These are phyloP conservation scores for Sugiyamaella pinicola DNA, from an alignment of 1,139 yeast species.

Conservation along the genomic window DNA sequence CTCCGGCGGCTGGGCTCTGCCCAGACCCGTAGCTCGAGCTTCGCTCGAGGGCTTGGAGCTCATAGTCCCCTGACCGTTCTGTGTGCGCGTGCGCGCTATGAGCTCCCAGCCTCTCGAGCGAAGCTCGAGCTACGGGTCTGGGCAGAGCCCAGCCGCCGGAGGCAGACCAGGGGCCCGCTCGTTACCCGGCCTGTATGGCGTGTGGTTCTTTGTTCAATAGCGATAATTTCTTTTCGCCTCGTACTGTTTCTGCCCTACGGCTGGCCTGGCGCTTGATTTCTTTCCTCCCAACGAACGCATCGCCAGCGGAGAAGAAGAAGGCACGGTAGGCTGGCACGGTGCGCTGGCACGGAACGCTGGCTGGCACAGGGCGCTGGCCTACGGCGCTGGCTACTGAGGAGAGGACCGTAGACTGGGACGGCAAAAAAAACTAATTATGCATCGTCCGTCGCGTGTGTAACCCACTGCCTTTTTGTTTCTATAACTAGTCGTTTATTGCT, in stretches of 20 bases:
- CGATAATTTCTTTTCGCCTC: neutral
- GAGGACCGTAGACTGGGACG: neutral
- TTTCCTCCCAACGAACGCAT: neutral
- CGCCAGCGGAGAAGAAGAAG: too few relatives aligned
- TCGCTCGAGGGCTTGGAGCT: too few relatives aligned
- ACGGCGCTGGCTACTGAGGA: neutral
- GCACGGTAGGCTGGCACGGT: too few relatives aligned
- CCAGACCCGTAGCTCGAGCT: too few relatives aligned
- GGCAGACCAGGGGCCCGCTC: too few relatives aligned
- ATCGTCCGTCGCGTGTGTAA: neutral
- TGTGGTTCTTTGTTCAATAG: neutral
- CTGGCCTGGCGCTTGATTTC: neutral
- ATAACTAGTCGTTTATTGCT: slow-evolving; percentile 12
- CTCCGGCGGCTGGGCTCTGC: slow-evolving; percentile 14
- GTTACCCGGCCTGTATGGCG: neutral
- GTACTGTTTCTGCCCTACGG: neutral
- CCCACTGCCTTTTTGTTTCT: slow-evolving; percentile 1
- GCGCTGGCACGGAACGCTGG: too few relatives aligned
- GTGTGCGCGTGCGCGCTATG: too few relatives aligned
- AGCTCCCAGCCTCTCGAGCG: too few relatives aligned
- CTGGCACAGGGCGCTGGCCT: too few relatives aligned
- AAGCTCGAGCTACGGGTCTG: too few relatives aligned
- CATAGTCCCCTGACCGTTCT: too few relatives aligned
- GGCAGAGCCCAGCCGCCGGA: too few relatives aligned
- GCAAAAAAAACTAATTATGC: neutral